Evolutionary conservation across 1,284 basidiomycete genomes (phyloP).

Genomic region (Quambalaria eucalypti): DNA sequence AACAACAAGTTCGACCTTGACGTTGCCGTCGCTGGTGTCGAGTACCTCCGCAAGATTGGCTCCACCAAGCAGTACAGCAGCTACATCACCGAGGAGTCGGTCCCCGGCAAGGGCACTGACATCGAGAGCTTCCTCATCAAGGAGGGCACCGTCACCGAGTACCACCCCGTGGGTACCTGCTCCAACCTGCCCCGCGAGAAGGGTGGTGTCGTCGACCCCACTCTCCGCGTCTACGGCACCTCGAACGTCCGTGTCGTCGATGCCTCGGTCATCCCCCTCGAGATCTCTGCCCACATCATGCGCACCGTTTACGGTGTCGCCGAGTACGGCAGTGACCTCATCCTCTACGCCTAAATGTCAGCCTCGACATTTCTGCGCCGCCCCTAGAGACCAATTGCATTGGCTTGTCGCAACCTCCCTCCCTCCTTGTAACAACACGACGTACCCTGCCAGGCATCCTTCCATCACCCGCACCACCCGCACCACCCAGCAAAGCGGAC

Average conservation of each 20-base stretch:
- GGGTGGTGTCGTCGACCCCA: slow-evolving; percentile 61
- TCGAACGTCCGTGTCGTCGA: slow-evolving; percentile 55
- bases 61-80: slow-evolving; percentile 18
- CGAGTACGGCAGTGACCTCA: slow-evolving; percentile 47
- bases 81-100: slow-evolving; percentile 20
- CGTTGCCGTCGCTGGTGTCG: slow-evolving; percentile 28
- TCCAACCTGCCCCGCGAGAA: slow-evolving; percentile 58
- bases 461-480: too few relatives aligned
- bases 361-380: too few relatives aligned
- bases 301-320: slow-evolving; percentile 40
- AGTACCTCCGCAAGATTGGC: slow-evolving; percentile 32
- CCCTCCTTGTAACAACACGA: too few relatives aligned
- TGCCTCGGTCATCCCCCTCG: slow-evolving; percentile 41
- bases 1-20: slow-evolving; percentile 24
- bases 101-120: slow-evolving; percentile 16
- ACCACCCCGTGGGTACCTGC: slow-evolving; percentile 56
- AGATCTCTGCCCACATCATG: slow-evolving; percentile 55
- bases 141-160: slow-evolving; percentile 30
- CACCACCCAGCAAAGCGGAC: too few relatives aligned
- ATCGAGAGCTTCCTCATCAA: slow-evolving; percentile 21
- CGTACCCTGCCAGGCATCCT: too few relatives aligned
- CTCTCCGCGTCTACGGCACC: slow-evolving; percentile 59
- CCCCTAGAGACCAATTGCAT: too few relatives aligned
- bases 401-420: too few relatives aligned
- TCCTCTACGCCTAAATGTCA: slow-evolving; percentile 9